Base-by-base conservation (phyloP, 371 early-diverging fungal species). In the Mucor irregularis region DNA sequence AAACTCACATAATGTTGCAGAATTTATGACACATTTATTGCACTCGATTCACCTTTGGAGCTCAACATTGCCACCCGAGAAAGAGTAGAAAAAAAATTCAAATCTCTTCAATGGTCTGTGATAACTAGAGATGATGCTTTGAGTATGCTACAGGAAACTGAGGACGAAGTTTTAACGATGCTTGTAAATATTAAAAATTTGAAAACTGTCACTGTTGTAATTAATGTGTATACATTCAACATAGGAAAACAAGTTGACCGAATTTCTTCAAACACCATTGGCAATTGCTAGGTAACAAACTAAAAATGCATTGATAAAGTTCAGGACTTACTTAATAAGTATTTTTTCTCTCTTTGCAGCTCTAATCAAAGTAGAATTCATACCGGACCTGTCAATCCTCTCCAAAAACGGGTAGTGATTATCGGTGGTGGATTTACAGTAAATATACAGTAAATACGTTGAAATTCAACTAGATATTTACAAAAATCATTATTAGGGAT, bases 401-500 rank as follows among this genome's bases (percentile, higher is more conserved):
- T 30, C 5, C 57, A 57, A 33, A 62, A 62, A 22, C 64, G 68
- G 5, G 66, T 77, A 5, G 68, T 69, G 35, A 72, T 77, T 40
- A 56, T 77, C 25, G 78, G 78, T 7, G 78, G 74, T 21, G 78
- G 78, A 9, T 77, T 77, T 39, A 61, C 71, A n/a, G 78, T 77
- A 74, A 49, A 63, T 39, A 25, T 43, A 24, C 5, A 1, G 3
- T 26, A 14, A 28, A 8, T 29, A 28, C 7, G 4, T 8, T 11
- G 5, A 14, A 45, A 38, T 16, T 10, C 19, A 35, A 37, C 22
- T n/a, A 40, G 22, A 26, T 16, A 50, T 26, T 13, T 5, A 29
- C 9, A 10, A 33, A 19, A 6, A 30, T 21, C 14, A 5, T 28
- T 22, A 22, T 29, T 50, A 78, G 78, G 78, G 78, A 6, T 78